phyloP scores from a whole-genome alignment of 139 green algal species.

The Chlorella sp. region DNA sequence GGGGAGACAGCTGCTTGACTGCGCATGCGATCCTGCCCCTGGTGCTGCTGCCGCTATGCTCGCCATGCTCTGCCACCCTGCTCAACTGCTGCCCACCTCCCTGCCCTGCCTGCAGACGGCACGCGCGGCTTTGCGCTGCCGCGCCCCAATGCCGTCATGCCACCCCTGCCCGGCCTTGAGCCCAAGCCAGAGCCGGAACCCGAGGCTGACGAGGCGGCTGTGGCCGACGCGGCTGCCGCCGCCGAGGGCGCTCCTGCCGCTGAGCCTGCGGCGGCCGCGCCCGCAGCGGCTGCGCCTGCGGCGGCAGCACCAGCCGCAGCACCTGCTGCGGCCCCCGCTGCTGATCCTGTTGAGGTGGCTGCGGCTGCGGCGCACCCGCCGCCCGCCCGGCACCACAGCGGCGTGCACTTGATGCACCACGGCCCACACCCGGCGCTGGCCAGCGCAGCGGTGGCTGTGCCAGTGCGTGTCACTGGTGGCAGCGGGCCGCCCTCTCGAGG shows the following conservation, averaged over 20 bases:
- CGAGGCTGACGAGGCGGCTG: not conserved
- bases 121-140: conserved; percentile 12
- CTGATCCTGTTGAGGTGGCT: not conserved
- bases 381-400: not conserved
- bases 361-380: not conserved
- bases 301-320: not conserved
- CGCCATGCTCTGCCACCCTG: too few species aligned
- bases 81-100: not conserved
- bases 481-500: too few species aligned
- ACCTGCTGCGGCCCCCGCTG: not conserved
- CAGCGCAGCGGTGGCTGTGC: too few species aligned
- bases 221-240: not conserved
- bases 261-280: not conserved
- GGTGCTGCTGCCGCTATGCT: too few species aligned
- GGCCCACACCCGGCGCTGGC: too few species aligned
- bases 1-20: too few species aligned
- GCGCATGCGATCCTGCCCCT: too few species aligned
- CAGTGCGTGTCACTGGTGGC: too few species aligned
- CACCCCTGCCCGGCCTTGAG: conserved; percentile 15
- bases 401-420: too few species aligned
- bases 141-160: conserved; percentile 1
- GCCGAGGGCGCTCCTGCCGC: not conserved
- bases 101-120: not conserved
- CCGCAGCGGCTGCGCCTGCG: not conserved
- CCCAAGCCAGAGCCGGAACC: not conserved